phyloP scores from a whole-genome alignment of 177 flowering plant genomes.

The Vitis hybrid region DNA sequence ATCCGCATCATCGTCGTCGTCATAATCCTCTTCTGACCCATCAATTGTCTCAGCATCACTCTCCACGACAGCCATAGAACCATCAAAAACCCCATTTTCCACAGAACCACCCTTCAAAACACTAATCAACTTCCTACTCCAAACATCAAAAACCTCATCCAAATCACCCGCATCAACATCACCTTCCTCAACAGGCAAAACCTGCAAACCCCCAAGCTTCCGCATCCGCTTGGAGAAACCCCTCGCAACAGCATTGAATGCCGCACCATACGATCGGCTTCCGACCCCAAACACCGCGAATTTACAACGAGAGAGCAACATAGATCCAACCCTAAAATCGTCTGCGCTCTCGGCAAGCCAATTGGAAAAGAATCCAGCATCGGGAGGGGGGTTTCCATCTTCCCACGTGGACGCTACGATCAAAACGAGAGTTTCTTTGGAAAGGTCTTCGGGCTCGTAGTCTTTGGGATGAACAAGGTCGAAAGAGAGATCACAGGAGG shows the following conservation, averaged over 20 bases:
- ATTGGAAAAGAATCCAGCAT: constrained; percentile 53
- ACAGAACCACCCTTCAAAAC: constrained; percentile 43
- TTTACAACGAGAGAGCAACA: constrained; percentile 54
- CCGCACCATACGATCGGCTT: constrained; percentile 67
- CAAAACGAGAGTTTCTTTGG: constrained; percentile 65
- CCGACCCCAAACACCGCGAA: constrained; percentile 96
- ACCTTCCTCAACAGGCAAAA: constrained; percentile 64
- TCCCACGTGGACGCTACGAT: constrained; percentile 95
- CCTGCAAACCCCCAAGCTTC: constrained; percentile 74
- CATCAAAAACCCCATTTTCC: constrained; percentile 32
- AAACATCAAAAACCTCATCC: constrained; percentile 65
- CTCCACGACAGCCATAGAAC: constrained; percentile 20
- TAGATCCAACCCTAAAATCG: constrained; percentile 82
- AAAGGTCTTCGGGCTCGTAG: constrained; percentile 92
- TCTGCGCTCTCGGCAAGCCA: constrained; percentile 85
- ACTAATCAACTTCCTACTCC: constrained; percentile 56
- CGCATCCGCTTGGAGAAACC: constrained; percentile 50
- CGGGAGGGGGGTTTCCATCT: constrained; percentile 65
- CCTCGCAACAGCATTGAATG: constrained; percentile 68
- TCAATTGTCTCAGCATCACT: constrained; percentile 43
- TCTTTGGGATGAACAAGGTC: constrained; percentile 65
- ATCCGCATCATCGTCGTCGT: constrained; percentile 37
- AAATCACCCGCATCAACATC: constrained; percentile 80
- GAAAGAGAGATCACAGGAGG: constrained; percentile 36
- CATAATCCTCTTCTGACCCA: constrained; percentile 14